A percentile compares a stretch with the other conserved stretches of the same genome.
Evolutionary conservation across 1,284 basidiomycete species (phyloP).

Genomic region (Cerrena zonata): DNA sequence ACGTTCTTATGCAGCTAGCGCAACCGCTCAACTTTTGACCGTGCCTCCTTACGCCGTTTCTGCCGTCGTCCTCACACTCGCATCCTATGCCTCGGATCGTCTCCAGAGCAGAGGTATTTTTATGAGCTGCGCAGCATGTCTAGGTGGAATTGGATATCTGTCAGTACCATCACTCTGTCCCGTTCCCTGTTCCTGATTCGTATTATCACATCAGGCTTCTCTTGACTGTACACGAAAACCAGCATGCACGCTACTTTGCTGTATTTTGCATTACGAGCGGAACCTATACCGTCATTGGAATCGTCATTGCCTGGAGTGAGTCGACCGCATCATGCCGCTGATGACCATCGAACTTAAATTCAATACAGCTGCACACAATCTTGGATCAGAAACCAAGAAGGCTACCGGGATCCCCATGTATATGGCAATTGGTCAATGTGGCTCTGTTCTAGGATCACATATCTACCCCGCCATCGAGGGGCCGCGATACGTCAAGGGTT

Average conservation of each 20-base stretch:
- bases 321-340: constrained; percentile 7
- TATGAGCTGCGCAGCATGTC: constrained; percentile 40
- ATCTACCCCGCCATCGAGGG: constrained; percentile 60
- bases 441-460: constrained; percentile 68
- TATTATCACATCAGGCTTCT: too few species aligned
- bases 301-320: constrained; percentile 71
- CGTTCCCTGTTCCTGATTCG: too few species aligned
- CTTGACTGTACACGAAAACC: constrained; percentile 38
- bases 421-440: constrained; percentile 71
- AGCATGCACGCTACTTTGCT: constrained; percentile 58
- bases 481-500: constrained; percentile 61
- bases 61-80: constrained; percentile 57
- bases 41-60: constrained; percentile 80
- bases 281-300: constrained; percentile 62
- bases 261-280: constrained; percentile 66
- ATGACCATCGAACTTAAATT: background rate
- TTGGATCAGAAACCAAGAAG: constrained; percentile 73
- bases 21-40: constrained; percentile 61
- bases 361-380: constrained; percentile 57
- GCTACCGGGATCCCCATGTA: constrained; percentile 71
- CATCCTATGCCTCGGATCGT: constrained; percentile 67
- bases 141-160: constrained; percentile 66
- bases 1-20: constrained; percentile 30
- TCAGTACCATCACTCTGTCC: too few species aligned
- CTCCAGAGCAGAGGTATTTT: constrained; percentile 65